These are phyloP conservation scores for Sideroxylon spinosum DNA, from an alignment of 179 eudicot genomes.

Conservation along the genomic window DNA sequence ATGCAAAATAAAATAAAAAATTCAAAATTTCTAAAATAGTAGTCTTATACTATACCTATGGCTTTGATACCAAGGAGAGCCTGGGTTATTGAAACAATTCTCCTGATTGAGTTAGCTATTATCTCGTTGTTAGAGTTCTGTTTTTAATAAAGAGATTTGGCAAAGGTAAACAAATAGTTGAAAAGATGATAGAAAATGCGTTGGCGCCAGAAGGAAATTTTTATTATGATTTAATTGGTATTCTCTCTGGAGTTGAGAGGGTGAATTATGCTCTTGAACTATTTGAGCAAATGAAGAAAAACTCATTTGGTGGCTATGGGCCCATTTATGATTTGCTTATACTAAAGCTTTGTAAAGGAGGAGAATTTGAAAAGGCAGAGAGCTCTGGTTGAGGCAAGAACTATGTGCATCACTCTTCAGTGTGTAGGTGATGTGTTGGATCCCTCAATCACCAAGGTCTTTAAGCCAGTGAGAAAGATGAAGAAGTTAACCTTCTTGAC, in stretches of 20 bases:
- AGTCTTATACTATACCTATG: too few species aligned
- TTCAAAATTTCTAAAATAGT: too few species aligned
- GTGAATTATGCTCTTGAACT: constrained; percentile 52
- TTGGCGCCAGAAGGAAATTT: constrained; percentile 48
- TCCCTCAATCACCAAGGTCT: constrained; percentile 46
- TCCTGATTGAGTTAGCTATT: constrained; percentile 57
- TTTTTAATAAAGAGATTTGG: constrained; percentile 62
- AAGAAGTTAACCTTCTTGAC: constrained; percentile 16
- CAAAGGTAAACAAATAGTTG: constrained; percentile 59
- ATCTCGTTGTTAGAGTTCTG: constrained; percentile 49
- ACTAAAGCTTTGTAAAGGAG: constrained; percentile 52
- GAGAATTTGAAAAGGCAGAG: constrained; percentile 46
- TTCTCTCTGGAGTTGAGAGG: constrained; percentile 64
- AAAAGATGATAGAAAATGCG: constrained; percentile 44
- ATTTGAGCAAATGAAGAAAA: constrained; percentile 52
- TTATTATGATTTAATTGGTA: constrained; percentile 46
- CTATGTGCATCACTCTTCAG: constrained; percentile 37
- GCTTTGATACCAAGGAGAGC: too few species aligned
- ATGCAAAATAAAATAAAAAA: too few species aligned
- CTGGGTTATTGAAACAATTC: too few species aligned
- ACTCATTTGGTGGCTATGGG: constrained; percentile 43
- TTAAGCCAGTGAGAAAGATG: constrained; percentile 33
- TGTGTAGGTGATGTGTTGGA: constrained; percentile 51
- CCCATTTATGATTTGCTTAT: constrained; percentile 58
- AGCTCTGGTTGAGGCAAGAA: constrained; percentile 58